Evolutionary conservation across 2,329 filamentous ascomycete species (phyloP).

Genomic region (Lasiodiplodia hormozganensis): DNA sequence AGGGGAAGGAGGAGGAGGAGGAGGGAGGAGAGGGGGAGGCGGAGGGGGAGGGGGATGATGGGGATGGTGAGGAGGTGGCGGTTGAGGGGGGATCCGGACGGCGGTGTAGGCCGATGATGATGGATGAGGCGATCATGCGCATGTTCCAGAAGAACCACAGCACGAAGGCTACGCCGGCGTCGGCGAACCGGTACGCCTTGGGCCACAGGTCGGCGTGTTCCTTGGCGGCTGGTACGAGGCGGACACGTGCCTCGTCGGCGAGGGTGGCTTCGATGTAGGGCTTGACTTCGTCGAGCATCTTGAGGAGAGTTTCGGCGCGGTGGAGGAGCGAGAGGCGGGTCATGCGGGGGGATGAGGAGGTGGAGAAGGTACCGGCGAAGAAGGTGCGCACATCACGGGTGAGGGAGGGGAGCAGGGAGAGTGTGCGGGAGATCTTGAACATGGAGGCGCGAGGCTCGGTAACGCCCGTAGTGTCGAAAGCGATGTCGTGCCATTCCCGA

Average conservation of each 20-base stretch:
- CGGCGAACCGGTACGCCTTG: constrained; percentile 11
- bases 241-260: neutral
- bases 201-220: neutral
- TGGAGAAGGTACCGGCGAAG: neutral
- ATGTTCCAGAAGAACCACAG: constrained; percentile 30
- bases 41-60: neutral
- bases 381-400: constrained; percentile 14
- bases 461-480: constrained; percentile 42
- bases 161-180: constrained; percentile 16
- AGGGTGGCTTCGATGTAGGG: constrained; percentile 14
- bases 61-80: neutral
- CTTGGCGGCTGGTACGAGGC: neutral
- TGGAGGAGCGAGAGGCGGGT: neutral
- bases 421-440: constrained; percentile 14
- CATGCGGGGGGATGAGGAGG: neutral
- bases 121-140: constrained; percentile 13
- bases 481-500: constrained; percentile 42
- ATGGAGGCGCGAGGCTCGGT: constrained; percentile 18
- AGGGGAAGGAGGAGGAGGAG: neutral
- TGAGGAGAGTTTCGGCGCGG: constrained; percentile 4
- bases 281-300: constrained; percentile 10
- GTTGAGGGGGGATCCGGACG: too few relatives aligned
- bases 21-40: neutral
- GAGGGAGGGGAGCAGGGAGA: constrained; percentile 13
- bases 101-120: constrained; percentile 17